phyloP scores from a whole-genome alignment of 2,329 filamentous ascomycete species.

The Neopestalotiopsis rosae region DNA sequence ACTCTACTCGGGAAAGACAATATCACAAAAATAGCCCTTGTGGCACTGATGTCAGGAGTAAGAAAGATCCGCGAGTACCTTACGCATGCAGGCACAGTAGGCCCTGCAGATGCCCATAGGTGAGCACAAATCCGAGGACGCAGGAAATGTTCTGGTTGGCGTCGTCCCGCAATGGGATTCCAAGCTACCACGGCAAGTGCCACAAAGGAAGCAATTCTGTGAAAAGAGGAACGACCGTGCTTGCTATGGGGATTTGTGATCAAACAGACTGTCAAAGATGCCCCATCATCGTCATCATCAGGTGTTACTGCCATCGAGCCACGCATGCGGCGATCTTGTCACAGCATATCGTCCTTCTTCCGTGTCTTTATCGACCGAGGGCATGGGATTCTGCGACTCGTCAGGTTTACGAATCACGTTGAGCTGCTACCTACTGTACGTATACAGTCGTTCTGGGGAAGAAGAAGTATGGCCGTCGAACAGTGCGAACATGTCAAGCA shows the following conservation, averaged over 20 bases:
- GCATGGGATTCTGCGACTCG: not conserved
- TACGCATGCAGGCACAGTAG: slow-evolving; percentile 8
- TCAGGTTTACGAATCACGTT: not conserved
- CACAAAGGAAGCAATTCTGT: not conserved
- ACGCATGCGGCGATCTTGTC: not conserved
- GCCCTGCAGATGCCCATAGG: slow-evolving; percentile 9
- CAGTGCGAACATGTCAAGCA: slow-evolving; percentile 7
- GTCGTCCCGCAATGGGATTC: not conserved
- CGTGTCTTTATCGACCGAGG: slow-evolving; percentile 3
- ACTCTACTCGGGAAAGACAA: not conserved
- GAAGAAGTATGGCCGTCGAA: not conserved
- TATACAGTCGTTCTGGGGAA: not conserved
- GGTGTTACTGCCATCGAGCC: slow-evolving; percentile 2
- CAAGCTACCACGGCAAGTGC: not conserved
- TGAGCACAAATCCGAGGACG: slow-evolving; percentile 6
- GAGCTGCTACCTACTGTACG: not conserved
- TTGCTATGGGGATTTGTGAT: not conserved
- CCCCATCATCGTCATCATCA: slow-evolving; percentile 3
- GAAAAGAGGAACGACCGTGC: not conserved
- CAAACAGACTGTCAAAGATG: not conserved
- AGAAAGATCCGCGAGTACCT: slow-evolving; percentile 6
- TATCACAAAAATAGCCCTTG: slow-evolving; percentile 15
- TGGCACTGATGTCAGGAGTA: slow-evolving; percentile 11
- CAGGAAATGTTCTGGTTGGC: slow-evolving; percentile 7
- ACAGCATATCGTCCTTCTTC: not conserved